Percentiles rank a stretch among this genome's conserved stretches.
These are phyloP conservation scores for Asterophora lycoperdoides DNA, from an alignment of 768 basidiomycete species.

Conservation along the genomic window DNA sequence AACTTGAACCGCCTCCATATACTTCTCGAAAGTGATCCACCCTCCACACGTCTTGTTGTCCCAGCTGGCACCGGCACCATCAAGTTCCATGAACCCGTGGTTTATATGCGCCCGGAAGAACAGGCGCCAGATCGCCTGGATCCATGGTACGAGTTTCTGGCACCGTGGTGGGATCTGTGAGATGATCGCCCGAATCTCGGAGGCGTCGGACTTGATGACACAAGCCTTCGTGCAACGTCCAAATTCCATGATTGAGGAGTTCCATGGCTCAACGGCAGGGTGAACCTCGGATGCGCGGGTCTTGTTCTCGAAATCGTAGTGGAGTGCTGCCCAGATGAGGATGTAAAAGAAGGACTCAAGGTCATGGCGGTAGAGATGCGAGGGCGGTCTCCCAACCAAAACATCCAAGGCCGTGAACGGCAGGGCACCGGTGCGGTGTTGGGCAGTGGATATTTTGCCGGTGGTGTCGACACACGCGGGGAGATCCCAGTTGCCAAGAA, in stretches of 20 bases:
- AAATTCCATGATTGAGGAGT: too few relatives aligned
- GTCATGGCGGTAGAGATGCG: conserved; percentile 5
- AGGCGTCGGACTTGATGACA: too few relatives aligned
- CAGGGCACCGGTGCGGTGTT: conserved; percentile 7
- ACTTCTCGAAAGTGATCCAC: not conserved
- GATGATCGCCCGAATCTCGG: too few relatives aligned
- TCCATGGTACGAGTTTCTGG: not conserved
- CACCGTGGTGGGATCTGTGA: not conserved
- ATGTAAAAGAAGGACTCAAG: conserved; percentile 10
- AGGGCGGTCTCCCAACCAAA: not conserved
- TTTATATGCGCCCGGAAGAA: not conserved
- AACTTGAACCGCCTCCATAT: not conserved
- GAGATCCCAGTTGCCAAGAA: conserved; percentile 28
- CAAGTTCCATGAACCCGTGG: not conserved
- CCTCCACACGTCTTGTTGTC: not conserved
- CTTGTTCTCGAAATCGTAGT: conserved; percentile 1
- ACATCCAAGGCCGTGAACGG: conserved; percentile 4
- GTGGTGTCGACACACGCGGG: conserved; percentile 11
- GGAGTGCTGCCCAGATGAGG: conserved; percentile 8
- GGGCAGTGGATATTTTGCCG: conserved; percentile 9
- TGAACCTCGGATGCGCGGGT: not conserved
- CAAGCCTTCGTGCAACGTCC: too few relatives aligned
- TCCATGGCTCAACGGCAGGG: too few relatives aligned
- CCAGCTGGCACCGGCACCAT: not conserved
- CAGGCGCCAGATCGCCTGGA: not conserved